Conservation (phyloP, 331 rosid genomes). For the Malus hybrid region DNA sequence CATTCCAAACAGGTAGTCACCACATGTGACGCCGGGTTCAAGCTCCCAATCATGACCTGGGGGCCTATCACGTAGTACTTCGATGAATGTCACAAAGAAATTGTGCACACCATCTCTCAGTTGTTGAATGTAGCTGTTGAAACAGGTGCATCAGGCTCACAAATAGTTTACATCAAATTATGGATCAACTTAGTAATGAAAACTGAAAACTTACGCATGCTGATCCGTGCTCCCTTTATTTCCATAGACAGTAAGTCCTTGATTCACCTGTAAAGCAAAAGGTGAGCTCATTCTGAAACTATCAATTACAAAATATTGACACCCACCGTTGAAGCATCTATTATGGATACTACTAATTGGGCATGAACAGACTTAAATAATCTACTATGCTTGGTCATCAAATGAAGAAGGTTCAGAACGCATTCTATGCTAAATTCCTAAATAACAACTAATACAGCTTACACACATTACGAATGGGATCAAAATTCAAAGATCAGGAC, state of each 20-base stretch:
- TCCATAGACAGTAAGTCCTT: slow-evolving; percentile 86
- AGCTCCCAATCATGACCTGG: slow-evolving; percentile 99
- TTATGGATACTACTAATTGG: not conserved
- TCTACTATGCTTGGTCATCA: not conserved
- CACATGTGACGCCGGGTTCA: slow-evolving; percentile 98
- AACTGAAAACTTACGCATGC: slow-evolving; percentile 71
- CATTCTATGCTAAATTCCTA: not conserved
- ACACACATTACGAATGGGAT: too few relatives aligned
- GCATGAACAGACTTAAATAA: not conserved
- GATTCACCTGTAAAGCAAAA: slow-evolving; percentile 59
- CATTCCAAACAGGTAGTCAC: slow-evolving; percentile 98
- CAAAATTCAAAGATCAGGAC: too few relatives aligned
- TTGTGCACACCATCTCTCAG: slow-evolving; percentile 97
- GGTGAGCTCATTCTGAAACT: not conserved
- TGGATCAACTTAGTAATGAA: slow-evolving; percentile 1
- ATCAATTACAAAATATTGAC: not conserved
- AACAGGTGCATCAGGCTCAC: slow-evolving; percentile 5
- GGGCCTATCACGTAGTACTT: slow-evolving; percentile 95
- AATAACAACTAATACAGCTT: not conserved
- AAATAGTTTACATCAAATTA: not conserved
- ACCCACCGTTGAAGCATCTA: not conserved
- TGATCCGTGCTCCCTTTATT: slow-evolving; percentile 96
- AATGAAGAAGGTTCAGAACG: not conserved
- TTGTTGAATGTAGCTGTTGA: slow-evolving; percentile 85
- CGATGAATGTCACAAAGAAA: slow-evolving; percentile 90